A percentile compares a stretch with the other conserved stretches of the same genome.
Conservation (phyloP, 2,329 filamentous ascomycete species). For the Helicocarpus griseus region DNA sequence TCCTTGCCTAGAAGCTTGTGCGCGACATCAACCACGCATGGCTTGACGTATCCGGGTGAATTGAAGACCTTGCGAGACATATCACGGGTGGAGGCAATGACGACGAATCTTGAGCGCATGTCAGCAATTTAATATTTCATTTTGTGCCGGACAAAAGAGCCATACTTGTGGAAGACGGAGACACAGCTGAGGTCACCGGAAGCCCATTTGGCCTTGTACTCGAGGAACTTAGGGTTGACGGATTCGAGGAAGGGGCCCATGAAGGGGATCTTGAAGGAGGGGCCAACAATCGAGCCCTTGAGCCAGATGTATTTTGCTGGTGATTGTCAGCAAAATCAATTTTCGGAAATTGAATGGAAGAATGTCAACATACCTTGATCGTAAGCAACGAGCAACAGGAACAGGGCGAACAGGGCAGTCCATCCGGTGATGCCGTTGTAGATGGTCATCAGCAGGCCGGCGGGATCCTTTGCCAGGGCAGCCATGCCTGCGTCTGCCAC, state of each 20-base stretch:
- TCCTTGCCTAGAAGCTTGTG: slow-evolving; percentile 83
- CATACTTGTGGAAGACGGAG: slow-evolving; percentile 97
- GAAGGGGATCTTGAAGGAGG: slow-evolving; percentile 67
- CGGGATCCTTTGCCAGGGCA: slow-evolving; percentile 34
- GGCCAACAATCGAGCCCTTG: slow-evolving; percentile 68
- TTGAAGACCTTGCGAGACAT: slow-evolving; percentile 97
- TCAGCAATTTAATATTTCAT: background rate
- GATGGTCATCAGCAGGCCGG: slow-evolving; percentile 43
- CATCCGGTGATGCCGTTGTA: slow-evolving; percentile 53
- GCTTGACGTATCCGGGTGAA: slow-evolving; percentile 83
- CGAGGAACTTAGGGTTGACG: slow-evolving; percentile 79
- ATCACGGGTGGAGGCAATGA: slow-evolving; percentile 89
- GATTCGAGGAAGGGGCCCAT: slow-evolving; percentile 95
- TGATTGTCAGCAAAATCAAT: slow-evolving; percentile 4
- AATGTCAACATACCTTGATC: slow-evolving; percentile 65
- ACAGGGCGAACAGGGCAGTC: slow-evolving; percentile 59
- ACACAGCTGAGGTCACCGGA: slow-evolving; percentile 92
- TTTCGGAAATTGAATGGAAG: background rate
- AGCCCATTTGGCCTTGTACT: slow-evolving; percentile 87
- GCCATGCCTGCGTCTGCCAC: slow-evolving; percentile 53
- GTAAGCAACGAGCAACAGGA: slow-evolving; percentile 66
- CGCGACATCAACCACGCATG: slow-evolving; percentile 89
- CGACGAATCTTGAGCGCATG: slow-evolving; percentile 64
- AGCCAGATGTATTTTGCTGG: slow-evolving; percentile 64
- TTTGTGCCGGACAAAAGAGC: background rate